These are phyloP conservation scores for Pestalotiopsis sp. DNA, from an alignment of 2,329 filamentous ascomycete species.

Conservation along the genomic window DNA sequence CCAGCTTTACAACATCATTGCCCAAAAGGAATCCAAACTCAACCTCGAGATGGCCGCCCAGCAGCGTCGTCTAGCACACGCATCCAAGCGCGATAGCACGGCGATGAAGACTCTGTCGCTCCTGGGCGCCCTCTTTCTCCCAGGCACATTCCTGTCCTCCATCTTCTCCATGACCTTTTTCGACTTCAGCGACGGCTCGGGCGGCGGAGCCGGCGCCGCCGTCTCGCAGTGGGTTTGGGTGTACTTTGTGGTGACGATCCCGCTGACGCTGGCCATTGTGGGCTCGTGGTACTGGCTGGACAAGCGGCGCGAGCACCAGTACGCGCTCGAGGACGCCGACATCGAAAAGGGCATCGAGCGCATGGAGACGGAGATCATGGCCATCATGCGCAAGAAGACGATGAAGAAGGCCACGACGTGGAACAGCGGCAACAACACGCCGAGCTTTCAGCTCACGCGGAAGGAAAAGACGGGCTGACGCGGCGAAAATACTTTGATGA, in stretches of 20 bases:
- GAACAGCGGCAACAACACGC: constrained; percentile 35
- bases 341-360: constrained; percentile 56
- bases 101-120: constrained; percentile 68
- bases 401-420: constrained; percentile 59
- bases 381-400: constrained; percentile 55
- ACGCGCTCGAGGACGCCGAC: constrained; percentile 50
- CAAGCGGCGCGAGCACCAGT: constrained; percentile 47
- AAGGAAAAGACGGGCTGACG: constrained; percentile 14
- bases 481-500: neutral
- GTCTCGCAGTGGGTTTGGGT: constrained; percentile 61
- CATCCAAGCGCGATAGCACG: constrained; percentile 62
- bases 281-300: constrained; percentile 58
- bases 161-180: constrained; percentile 70
- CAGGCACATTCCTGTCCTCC: constrained; percentile 63
- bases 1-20: constrained; percentile 67
- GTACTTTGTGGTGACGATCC: constrained; percentile 63
- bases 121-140: constrained; percentile 64
- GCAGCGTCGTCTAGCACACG: constrained; percentile 60
- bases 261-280: constrained; percentile 58
- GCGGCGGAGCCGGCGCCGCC: constrained; percentile 38
- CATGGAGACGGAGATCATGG: constrained; percentile 61
- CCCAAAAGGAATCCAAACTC: constrained; percentile 64
- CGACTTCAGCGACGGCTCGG: constrained; percentile 51
- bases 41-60: constrained; percentile 65
- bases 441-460: constrained; percentile 8